Percentiles rank a stretch among this genome's conserved stretches.
phyloP scores from a whole-genome alignment of 2,329 filamentous ascomycete genomes.

The Paramyrothecium roridum region DNA sequence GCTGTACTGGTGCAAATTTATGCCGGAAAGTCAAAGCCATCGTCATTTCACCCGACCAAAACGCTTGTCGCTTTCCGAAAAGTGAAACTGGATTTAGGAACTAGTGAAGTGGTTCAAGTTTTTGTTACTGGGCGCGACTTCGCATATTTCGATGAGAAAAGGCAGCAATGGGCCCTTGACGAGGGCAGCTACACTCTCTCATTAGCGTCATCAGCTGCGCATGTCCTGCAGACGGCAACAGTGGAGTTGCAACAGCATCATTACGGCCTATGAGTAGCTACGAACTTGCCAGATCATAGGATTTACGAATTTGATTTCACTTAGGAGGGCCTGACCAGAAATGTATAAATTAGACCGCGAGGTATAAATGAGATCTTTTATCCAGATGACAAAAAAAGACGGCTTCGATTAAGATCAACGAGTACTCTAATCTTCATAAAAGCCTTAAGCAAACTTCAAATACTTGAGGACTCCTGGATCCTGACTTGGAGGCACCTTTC shows the following conservation, averaged over 20 bases:
- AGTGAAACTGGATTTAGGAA: slow-evolving; percentile 15
- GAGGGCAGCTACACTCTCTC: slow-evolving; percentile 21
- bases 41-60: slow-evolving; percentile 21
- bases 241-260: slow-evolving; percentile 12
- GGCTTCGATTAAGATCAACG: too few relatives aligned
- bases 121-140: slow-evolving; percentile 16
- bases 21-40: slow-evolving; percentile 10
- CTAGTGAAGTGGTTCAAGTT: slow-evolving; percentile 12
- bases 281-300: too few relatives aligned
- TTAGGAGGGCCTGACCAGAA: too few relatives aligned
- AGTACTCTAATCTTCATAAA: neutral
- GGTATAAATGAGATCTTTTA: too few relatives aligned
- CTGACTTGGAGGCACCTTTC: slow-evolving; percentile 35
- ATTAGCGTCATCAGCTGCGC: slow-evolving; percentile 18
- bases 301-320: too few relatives aligned
- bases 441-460: slow-evolving; percentile 7
- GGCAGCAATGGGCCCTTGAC: slow-evolving; percentile 21
- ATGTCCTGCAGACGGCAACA: slow-evolving; percentile 5
- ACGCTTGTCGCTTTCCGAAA: slow-evolving; percentile 26
- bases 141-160: slow-evolving; percentile 19
- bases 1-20: slow-evolving; percentile 55
- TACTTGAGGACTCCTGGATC: slow-evolving; percentile 28
- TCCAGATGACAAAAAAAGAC: too few relatives aligned
- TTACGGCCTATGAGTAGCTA: neutral
- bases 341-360: too few relatives aligned